These are phyloP conservation scores for Lactifluus echinatus DNA, from an alignment of 768 basidiomycete genomes.

Conservation along the genomic window DNA sequence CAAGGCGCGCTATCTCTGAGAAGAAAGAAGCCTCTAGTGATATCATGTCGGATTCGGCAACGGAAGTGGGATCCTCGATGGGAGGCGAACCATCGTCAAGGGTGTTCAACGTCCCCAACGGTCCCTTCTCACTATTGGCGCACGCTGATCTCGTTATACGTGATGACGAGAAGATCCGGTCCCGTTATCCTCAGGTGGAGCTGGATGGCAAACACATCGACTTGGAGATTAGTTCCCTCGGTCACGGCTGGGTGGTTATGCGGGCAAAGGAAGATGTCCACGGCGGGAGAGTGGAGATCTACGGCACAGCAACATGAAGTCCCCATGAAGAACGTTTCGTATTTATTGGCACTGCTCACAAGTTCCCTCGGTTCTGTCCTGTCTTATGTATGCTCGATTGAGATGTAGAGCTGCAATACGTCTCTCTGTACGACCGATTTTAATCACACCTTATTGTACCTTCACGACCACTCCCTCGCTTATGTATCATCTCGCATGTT, in stretches of 20 bases:
- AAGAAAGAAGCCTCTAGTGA: background rate
- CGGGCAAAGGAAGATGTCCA: conserved; percentile 6
- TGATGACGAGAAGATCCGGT: background rate
- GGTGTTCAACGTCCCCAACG: conserved; percentile 11
- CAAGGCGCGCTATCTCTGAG: background rate
- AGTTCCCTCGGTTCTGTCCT: background rate
- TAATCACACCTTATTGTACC: background rate
- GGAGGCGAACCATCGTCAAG: background rate
- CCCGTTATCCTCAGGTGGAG: background rate
- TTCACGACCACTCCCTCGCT: background rate
- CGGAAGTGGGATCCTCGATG: conserved; percentile 8
- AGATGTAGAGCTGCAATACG: background rate
- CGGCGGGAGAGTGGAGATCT: conserved; percentile 15
- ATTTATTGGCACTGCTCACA: background rate
- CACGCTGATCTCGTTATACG: background rate
- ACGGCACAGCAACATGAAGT: background rate
- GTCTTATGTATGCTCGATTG: background rate
- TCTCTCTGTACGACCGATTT: background rate
- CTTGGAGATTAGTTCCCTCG: conserved; percentile 4
- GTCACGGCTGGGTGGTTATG: conserved; percentile 12
- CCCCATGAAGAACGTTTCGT: background rate
- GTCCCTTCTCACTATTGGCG: conserved; percentile 15
- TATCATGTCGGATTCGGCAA: conserved; percentile 7
- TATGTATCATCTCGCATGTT: background rate
- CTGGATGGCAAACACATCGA: conserved; percentile 14